Conservation (phyloP, 768 basidiomycete species). For the Lactarius hatsudake region DNA sequence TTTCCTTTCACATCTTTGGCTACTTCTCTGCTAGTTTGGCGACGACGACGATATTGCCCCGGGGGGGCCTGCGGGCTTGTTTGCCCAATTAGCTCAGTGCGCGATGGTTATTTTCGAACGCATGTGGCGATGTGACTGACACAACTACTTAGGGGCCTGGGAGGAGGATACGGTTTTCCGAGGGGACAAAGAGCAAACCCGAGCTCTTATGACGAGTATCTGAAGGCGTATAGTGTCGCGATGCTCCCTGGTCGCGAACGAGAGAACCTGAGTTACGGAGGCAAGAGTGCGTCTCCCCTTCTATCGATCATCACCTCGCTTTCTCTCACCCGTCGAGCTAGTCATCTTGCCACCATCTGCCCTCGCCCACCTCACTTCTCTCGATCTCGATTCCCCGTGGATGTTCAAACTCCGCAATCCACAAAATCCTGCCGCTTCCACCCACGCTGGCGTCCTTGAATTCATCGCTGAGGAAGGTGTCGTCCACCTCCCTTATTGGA, state of each 20-base stretch:
- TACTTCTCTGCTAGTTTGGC: conserved; percentile 17
- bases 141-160: conserved; percentile 46
- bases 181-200: conserved; percentile 51
- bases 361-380: conserved; percentile 77
- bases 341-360: conserved; percentile 98
- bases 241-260: conserved; percentile 86
- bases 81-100: conserved; percentile 66
- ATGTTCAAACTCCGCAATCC: conserved; percentile 97
- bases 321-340: conserved; percentile 35
- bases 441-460: conserved; percentile 96
- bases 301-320: conserved; percentile 14
- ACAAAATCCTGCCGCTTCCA: conserved; percentile 74
- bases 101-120: conserved; percentile 27
- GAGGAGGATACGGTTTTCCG: conserved; percentile 47
- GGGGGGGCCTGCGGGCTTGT: conserved; percentile 57
- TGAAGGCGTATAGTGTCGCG: conserved; percentile 93
- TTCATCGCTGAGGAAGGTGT: conserved; percentile 97
- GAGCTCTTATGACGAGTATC: conserved; percentile 84
- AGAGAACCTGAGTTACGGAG: conserved; percentile 93
- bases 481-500: conserved; percentile 96
- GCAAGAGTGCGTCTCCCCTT: conserved; percentile 76
- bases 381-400: conserved; percentile 92
- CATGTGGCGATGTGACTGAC: conserved; percentile 2
- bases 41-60: conserved; percentile 27
- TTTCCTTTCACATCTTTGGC: background rate